Percentiles rank a stretch among this genome's conserved stretches.
Evolutionary conservation across 2,329 filamentous ascomycete species (phyloP).

Genomic region (Venturia asperata): DNA sequence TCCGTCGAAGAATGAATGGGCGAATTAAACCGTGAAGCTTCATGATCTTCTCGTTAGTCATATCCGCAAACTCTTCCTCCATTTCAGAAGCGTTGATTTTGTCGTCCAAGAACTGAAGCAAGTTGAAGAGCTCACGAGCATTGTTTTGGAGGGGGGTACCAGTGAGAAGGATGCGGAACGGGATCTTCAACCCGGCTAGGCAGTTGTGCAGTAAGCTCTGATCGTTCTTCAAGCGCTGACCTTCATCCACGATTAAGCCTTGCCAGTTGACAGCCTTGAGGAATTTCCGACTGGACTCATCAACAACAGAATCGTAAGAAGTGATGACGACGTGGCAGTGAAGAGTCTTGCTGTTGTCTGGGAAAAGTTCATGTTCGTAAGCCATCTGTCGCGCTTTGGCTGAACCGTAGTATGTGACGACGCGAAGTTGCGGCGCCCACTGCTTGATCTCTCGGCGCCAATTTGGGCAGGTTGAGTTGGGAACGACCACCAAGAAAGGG

Average conservation of each 20-base stretch:
- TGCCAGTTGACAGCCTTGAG: slow-evolving; percentile 74
- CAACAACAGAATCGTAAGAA: slow-evolving; percentile 83
- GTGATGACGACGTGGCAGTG: slow-evolving; percentile 89
- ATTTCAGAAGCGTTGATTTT: slow-evolving; percentile 61
- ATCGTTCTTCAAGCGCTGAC: slow-evolving; percentile 92
- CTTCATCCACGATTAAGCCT: slow-evolving; percentile 87
- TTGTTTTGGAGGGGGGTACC: slow-evolving; percentile 93
- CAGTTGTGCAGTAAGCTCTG: slow-evolving; percentile 72
- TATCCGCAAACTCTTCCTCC: slow-evolving; percentile 66
- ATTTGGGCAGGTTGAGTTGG: slow-evolving; percentile 93
- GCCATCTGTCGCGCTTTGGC: slow-evolving; percentile 67
- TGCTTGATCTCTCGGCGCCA: slow-evolving; percentile 95
- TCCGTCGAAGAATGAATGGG: slow-evolving; percentile 64
- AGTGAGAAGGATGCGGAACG: slow-evolving; percentile 80
- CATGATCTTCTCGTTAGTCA: slow-evolving; percentile 74
- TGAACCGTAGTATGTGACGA: slow-evolving; percentile 88
- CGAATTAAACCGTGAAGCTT: slow-evolving; percentile 78
- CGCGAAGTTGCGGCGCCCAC: slow-evolving; percentile 78
- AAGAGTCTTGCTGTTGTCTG: slow-evolving; percentile 56
- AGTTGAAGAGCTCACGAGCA: slow-evolving; percentile 86
- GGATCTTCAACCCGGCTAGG: slow-evolving; percentile 64
- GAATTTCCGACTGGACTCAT: slow-evolving; percentile 57
- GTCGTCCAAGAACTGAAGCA: slow-evolving; percentile 88
- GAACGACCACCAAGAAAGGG: slow-evolving; percentile 88
- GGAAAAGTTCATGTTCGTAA: slow-evolving; percentile 78